Conservation (phyloP, 2,329 filamentous ascomycete species). For the Reticulascus tulasneorum region DNA sequence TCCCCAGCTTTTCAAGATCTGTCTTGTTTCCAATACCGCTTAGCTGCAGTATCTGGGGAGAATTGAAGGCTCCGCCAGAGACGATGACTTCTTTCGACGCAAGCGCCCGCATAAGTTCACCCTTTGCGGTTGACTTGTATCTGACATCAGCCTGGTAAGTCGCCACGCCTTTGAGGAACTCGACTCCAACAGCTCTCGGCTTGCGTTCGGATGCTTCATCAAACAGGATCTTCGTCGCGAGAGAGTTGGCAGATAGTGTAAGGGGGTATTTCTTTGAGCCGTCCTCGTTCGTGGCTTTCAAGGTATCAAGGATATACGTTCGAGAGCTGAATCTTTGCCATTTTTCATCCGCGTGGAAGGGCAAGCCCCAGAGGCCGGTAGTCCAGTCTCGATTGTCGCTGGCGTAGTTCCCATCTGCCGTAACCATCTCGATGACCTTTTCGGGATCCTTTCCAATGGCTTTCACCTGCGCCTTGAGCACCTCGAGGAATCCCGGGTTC, state of each 20-base stretch:
- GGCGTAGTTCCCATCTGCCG: constrained; percentile 24
- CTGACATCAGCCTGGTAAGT: constrained; percentile 35
- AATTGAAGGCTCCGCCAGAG: constrained; percentile 41
- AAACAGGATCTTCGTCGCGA: constrained; percentile 34
- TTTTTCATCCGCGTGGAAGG: not conserved
- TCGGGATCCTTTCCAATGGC: constrained; percentile 13
- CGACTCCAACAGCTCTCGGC: constrained; percentile 35
- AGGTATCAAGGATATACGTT: constrained; percentile 13
- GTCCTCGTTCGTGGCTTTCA: constrained; percentile 38
- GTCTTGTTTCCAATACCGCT: constrained; percentile 36
- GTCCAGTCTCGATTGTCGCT: constrained; percentile 21
- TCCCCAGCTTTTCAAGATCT: constrained; percentile 39
- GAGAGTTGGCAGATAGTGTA: constrained; percentile 28
- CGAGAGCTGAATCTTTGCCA: constrained; percentile 5
- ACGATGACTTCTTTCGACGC: constrained; percentile 44
- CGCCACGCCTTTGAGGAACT: constrained; percentile 32
- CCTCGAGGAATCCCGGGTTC: constrained; percentile 1
- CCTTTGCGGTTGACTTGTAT: constrained; percentile 20
- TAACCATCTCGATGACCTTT: constrained; percentile 20
- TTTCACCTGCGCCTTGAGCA: constrained; percentile 6
- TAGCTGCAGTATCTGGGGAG: constrained; percentile 41
- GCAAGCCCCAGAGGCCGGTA: not conserved
- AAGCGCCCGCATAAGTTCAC: constrained; percentile 15
- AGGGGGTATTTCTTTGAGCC: constrained; percentile 42
- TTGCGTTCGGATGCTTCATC: constrained; percentile 20